Evolutionary conservation across 495 filamentous ascomycete species (phyloP).

Genomic region (Cudoniella acicularis): DNA sequence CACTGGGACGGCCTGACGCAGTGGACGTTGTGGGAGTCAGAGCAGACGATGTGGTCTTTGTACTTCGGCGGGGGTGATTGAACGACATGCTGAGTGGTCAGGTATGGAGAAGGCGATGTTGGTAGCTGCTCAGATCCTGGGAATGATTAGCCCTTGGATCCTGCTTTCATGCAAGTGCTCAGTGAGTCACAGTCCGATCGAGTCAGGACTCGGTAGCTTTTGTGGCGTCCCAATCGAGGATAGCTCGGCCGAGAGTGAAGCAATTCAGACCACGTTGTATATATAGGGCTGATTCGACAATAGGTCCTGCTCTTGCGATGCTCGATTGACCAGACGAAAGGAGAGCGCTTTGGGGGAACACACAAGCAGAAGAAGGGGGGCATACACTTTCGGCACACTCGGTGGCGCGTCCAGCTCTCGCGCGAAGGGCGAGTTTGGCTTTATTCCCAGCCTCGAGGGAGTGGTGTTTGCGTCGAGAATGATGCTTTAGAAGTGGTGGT

Average conservation of each 20-base stretch:
- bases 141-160: conserved; percentile 22
- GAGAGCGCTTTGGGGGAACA: background rate
- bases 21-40: conserved; percentile 24
- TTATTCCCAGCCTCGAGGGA: background rate
- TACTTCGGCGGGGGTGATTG: conserved; percentile 24
- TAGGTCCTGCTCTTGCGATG: background rate
- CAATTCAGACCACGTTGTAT: conserved; percentile 4
- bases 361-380: background rate
- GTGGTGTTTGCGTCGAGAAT: background rate
- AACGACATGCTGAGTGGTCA: conserved; percentile 26
- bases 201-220: conserved; percentile 18
- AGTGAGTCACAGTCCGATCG: conserved; percentile 23
- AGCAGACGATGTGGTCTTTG: conserved; percentile 27
- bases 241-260: conserved; percentile 8
- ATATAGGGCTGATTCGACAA: conserved; percentile 27
- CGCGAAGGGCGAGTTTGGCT: background rate
- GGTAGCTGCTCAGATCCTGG: conserved; percentile 9
- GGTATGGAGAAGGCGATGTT: conserved; percentile 8
- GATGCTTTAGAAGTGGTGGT: background rate
- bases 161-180: conserved; percentile 17
- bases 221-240: conserved; percentile 16
- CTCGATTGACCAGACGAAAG: background rate
- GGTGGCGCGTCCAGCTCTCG: background rate
- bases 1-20: conserved; percentile 25
- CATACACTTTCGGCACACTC: conserved; percentile 8